Conservation (phyloP, 345 rosid species). For the Ricinus communis region DNA sequence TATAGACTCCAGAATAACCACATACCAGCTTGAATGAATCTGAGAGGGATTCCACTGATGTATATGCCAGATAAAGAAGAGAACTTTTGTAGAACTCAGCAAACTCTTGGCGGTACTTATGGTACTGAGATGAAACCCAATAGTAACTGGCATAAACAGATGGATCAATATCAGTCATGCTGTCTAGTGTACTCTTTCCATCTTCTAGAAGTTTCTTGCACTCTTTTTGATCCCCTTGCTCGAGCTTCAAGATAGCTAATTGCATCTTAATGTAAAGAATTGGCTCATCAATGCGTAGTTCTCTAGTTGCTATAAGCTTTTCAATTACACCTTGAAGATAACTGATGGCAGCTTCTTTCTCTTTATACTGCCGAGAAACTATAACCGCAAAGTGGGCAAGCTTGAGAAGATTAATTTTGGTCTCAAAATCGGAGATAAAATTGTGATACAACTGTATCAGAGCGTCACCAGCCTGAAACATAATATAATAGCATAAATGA, state of each 20-base stretch:
- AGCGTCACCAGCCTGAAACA: conserved; percentile 85
- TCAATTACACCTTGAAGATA: conserved; percentile 88
- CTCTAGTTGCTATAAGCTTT: conserved; percentile 73
- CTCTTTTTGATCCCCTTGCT: conserved; percentile 84
- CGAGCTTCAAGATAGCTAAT: conserved; percentile 80
- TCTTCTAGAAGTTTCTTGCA: conserved; percentile 89
- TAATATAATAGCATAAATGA: neutral
- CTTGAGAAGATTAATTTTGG: conserved; percentile 95
- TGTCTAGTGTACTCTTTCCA: conserved; percentile 81
- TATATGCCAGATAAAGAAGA: conserved; percentile 92
- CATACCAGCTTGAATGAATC: conserved; percentile 92
- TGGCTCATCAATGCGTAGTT: conserved; percentile 82
- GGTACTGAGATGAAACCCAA: conserved; percentile 93
- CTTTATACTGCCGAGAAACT: conserved; percentile 84
- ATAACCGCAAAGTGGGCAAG: conserved; percentile 95
- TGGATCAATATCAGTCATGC: conserved; percentile 98
- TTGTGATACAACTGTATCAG: conserved; percentile 85
- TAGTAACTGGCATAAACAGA: conserved; percentile 84
- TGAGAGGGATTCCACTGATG: conserved; percentile 88
- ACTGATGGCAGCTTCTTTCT: conserved; percentile 88
- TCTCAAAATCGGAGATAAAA: conserved; percentile 95
- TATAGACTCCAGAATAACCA: conserved; percentile 5
- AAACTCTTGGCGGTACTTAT: conserved; percentile 79
- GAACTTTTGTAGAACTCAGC: conserved; percentile 93
- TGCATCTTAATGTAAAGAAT: conserved; percentile 87